Base-by-base conservation (phyloP, 176 grass and related monocot species). In the Melocanna baccifera region DNA sequence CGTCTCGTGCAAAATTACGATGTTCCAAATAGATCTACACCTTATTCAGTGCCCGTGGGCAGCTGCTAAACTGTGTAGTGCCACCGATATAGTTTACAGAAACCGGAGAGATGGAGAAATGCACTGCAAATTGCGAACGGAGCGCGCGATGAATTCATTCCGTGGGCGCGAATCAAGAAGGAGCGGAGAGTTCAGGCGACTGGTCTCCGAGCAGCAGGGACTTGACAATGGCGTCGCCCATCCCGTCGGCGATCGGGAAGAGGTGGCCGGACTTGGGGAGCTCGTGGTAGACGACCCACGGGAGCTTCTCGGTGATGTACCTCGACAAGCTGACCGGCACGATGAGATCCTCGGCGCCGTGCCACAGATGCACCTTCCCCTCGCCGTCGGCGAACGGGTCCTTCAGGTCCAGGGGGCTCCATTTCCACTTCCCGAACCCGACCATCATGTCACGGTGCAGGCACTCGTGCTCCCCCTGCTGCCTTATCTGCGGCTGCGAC, bases 381-480 rank as follows among this genome's bases (percentile, higher is more conserved):
- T 94, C 68, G 0, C 75, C 81, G 36, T 30, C 59, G 15, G 91
- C 89, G 76, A 98, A 95, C 28, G 91, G 95, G 74, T 93, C 74
- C 57, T 90, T 41, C 18, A 97, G 88, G 9, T 93, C 85, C 46
- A 94, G 41, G 2, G 92, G 95, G 75, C 90, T 91, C 83, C 90
- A 93, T 0, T 50, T 73, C 92, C 95, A 97, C 75, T 83, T 83
- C 48, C 92, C 93, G 63, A 94, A 91, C 29, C 88, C 86, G 28
- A 97, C 87, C n/a, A 71, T 93, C 84, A 94, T 90, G 89, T 94
- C 95, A 3, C 95, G 84, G 70, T 94, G 95, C 46, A 93, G 88
- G 61, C 70, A 90, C 70, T 80, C 62, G 57, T 86, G 80, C 67
- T 86, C 87, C 63, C 88, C 91, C 67, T 97, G 95, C 62, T 94